Evolutionary conservation across 441 rosid genomes (phyloP).

Genomic region (Macaranga tanarius): DNA sequence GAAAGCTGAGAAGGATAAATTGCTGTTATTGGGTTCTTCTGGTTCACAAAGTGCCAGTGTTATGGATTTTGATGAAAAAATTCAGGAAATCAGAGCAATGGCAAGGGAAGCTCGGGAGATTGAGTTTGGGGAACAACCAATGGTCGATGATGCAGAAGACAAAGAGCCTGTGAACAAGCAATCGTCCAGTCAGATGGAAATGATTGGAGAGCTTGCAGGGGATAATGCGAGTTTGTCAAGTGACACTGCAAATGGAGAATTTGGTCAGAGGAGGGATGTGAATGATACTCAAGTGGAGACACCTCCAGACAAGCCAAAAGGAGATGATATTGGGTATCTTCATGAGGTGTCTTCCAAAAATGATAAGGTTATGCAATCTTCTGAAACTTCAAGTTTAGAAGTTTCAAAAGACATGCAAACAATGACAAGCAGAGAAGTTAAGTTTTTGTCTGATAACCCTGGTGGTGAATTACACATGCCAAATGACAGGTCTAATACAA

Average conservation of each 20-base stretch:
- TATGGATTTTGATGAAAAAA: conserved; percentile 41
- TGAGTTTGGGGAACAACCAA: conserved; percentile 41
- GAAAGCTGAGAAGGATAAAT: conserved; percentile 35
- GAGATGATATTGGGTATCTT: conserved; percentile 27
- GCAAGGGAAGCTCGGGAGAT: conserved; percentile 51
- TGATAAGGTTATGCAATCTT: conserved; percentile 32
- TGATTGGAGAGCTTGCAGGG: conserved; percentile 21
- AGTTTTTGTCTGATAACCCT: conserved; percentile 35
- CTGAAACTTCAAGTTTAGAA: conserved; percentile 27
- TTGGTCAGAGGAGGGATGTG: conserved; percentile 24
- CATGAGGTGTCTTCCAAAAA: conserved; percentile 31
- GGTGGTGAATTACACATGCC: conserved; percentile 22
- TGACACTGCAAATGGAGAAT: conserved; percentile 24
- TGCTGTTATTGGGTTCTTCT: conserved; percentile 33
- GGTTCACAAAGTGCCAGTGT: conserved; percentile 32
- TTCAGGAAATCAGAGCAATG: conserved; percentile 53
- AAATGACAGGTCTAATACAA: conserved; percentile 30
- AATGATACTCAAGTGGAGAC: conserved; percentile 20
- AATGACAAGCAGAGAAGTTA: conserved; percentile 24
- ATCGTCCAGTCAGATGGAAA: conserved; percentile 22
- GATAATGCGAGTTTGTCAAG: conserved; percentile 24
- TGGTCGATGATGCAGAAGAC: conserved; percentile 37
- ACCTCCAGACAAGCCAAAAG: conserved; percentile 21
- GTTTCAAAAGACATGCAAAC: conserved; percentile 28
- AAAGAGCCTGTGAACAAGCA: conserved; percentile 24